Evolutionary conservation across 2,329 filamentous ascomycete species (phyloP), one percentile per base, ranked within the genome.

Genomic region (Neopestalotiopsis sp.): DNA sequence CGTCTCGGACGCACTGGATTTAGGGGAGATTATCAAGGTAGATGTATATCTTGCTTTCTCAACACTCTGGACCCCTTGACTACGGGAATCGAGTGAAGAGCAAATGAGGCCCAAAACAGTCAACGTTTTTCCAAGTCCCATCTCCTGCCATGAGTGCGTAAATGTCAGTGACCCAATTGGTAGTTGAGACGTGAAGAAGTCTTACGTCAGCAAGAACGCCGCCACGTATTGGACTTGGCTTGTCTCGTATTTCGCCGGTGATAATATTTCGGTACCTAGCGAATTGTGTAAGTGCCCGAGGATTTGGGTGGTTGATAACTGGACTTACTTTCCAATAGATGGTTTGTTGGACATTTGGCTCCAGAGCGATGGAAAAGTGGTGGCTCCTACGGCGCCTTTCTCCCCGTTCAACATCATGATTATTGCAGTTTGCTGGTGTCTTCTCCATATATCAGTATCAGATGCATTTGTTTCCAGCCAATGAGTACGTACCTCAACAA

Each of bases 201-300:
- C 65, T 24, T 60, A 67, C 65, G 30, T 67, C 65, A 34, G 65
- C 65, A 17, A 67, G 38, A 17, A 67, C 14, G 4, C 65, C 65
- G 1, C 65, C 65, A 30, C n/a, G 4, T 7, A 28, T 34, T 13
- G 56, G 56, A 5, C 20, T 17, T 32, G 65, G 65, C 1, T 6
- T 38, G 4, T 12, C 30, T 2, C 17, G 20, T n/a, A n/a, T 45
- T 7, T 24, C 42, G 7, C 56, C 64, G 12, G 65, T 67, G 30
- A 67, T 12, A 12, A 49, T 32, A 30, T 67, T 52, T 6, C 65
- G 57, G 38, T 67, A 67, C 1, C 65, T 67, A 13, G 20, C 13
- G 13, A 60, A 28, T 60, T 60, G 4, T 7, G 12, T 28, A 30
- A 28, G 3, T 6, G 17, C 14, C 7, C 28, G 14, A 45, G n/a